A percentile compares a stretch with the other conserved stretches of the same genome.
Conservation (phyloP, 768 basidiomycete species). For the Chalciporus pseudorubinellus region DNA sequence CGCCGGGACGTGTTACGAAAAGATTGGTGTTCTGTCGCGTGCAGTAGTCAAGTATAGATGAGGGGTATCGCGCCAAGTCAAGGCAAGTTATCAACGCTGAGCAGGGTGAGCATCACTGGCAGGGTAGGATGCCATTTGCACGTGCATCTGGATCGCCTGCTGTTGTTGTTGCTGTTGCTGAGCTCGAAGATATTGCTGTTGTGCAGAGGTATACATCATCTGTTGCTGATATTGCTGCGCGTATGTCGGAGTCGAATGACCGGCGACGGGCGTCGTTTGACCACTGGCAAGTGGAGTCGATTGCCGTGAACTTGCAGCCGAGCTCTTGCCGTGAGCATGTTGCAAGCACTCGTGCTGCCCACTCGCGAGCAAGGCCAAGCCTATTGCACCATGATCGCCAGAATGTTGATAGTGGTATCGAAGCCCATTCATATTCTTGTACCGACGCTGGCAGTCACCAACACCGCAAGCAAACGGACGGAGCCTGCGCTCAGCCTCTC, state of each 20-base stretch:
- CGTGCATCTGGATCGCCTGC: conserved; percentile 30
- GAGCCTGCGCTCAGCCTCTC: conserved; percentile 79
- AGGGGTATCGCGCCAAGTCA: conserved; percentile 16
- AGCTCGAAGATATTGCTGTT: conserved; percentile 36
- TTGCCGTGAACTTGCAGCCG: conserved; percentile 32
- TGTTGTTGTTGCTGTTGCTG: conserved; percentile 31
- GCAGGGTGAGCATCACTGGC: conserved; percentile 10
- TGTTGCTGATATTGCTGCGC: conserved; percentile 37
- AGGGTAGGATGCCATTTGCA: conserved; percentile 24
- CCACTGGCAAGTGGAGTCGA: conserved; percentile 33
- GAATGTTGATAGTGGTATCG: conserved; percentile 96
- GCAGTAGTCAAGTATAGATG: neutral
- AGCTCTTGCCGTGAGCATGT: conserved; percentile 31
- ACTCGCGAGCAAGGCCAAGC: conserved; percentile 77
- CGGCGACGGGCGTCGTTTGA: conserved; percentile 31
- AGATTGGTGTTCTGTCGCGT: neutral
- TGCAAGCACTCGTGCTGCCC: conserved; percentile 62
- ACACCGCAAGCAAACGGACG: conserved; percentile 90
- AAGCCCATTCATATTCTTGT: conserved; percentile 99
- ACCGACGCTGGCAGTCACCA: conserved; percentile 80
- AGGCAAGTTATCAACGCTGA: conserved; percentile 13
- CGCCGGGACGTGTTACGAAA: neutral
- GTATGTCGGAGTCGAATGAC: conserved; percentile 30
- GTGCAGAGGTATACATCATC: conserved; percentile 36
- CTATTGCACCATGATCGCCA: conserved; percentile 91